Evolutionary conservation across 257 asterid species (phyloP), one percentile per base, ranked within the genome.

Genomic region (Dorcoceras hygrometricum): DNA sequence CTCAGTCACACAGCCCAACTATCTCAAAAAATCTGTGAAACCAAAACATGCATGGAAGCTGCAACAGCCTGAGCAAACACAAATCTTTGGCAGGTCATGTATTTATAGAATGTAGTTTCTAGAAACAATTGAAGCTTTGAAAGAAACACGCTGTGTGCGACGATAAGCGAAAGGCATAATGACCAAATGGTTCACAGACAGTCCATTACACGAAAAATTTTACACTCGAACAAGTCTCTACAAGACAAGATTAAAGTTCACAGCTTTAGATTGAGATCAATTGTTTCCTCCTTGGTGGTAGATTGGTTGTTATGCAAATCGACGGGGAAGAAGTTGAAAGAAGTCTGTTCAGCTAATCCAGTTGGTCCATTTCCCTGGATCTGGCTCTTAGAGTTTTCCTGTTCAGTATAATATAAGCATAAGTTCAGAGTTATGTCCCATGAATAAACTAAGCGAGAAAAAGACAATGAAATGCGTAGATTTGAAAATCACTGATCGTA

Each of bases 191-290:
- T 55, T 54, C 16, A 43, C 50, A 39, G 12, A 68, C 68, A 55
- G 66, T 26, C 23, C 12, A 20, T 39, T 65, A 48, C 72, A 31
- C 14, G 19, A 61, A 63, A 16, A 43, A 60, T 43, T 63, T 51
- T 51, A 80, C 78, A 75, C 59, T 66, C 18, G 23, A 54, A 3
- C 54, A 29, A 65, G 48, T 48, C 59, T 64, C 55, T 51, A 7
- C 31, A 63, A 59, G 26, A 62, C 58, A 43, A 50, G 56, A 62
- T 23, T 70, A 24, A 71, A 51, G 50, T 48, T 77, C 78, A 90
- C 19, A 90, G 83, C 83, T 84, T 90, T 57, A 90, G 78, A 79
- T 74, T 82, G 32, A 88, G 96, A 82, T 91, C 97, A 67, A 88
- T 76, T n/a, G 59, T 74, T 60, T 83, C 88, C 43, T 77, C 82